phyloP scores from a whole-genome alignment of 306 rosid species.

The Chamaecrista fasciculata region DNA sequence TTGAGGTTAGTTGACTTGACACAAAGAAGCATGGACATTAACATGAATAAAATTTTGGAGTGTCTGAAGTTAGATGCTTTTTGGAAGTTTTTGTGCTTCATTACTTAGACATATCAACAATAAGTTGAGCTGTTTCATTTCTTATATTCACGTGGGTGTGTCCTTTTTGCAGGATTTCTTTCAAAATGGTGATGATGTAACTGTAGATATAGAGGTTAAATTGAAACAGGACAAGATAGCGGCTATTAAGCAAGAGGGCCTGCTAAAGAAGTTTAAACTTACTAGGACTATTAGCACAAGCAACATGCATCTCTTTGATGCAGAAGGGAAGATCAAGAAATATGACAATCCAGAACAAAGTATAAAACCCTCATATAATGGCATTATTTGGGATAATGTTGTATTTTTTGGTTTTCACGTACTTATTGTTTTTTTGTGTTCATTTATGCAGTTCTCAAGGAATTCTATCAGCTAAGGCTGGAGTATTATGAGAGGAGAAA shows the following conservation, averaged over 20 bases:
- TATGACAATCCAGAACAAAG: slow-evolving; percentile 85
- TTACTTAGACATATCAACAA: not conserved
- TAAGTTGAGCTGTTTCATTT: too few species aligned
- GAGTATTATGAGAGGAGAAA: slow-evolving; percentile 77
- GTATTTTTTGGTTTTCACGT: not conserved
- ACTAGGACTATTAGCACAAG: slow-evolving; percentile 60
- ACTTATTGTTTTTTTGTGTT: slow-evolving; percentile 12
- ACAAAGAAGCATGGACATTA: not conserved
- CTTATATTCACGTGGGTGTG: not conserved
- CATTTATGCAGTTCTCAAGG: slow-evolving; percentile 73
- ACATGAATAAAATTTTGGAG: too few species aligned
- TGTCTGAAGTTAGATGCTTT: too few species aligned
- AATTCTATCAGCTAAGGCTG: slow-evolving; percentile 69
- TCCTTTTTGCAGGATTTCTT: slow-evolving; percentile 61
- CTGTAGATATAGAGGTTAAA: slow-evolving; percentile 63
- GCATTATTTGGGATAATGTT: not conserved
- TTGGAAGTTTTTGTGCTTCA: too few species aligned
- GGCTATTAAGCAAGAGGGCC: slow-evolving; percentile 69
- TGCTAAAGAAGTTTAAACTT: slow-evolving; percentile 74
- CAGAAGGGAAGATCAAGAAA: slow-evolving; percentile 78
- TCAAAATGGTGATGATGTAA: slow-evolving; percentile 78
- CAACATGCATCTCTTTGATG: slow-evolving; percentile 92
- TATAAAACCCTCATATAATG: slow-evolving; percentile 30
- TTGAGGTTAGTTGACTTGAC: slow-evolving; percentile 23
- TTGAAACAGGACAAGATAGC: slow-evolving; percentile 55